Conservation (phyloP, 2,329 filamentous ascomycete genomes). For the Polychaeton citri region DNA sequence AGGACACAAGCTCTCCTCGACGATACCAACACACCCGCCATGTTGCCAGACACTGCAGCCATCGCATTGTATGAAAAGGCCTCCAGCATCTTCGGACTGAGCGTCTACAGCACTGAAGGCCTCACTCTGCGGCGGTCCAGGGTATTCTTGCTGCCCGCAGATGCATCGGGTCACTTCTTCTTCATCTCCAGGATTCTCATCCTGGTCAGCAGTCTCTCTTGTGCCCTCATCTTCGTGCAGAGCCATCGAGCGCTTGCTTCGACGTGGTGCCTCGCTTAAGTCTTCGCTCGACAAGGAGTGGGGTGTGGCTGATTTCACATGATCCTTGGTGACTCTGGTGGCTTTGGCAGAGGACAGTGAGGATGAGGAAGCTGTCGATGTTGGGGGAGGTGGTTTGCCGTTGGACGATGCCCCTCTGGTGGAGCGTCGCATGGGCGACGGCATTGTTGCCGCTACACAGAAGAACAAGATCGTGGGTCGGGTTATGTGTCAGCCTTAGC, state of each 20-base stretch:
- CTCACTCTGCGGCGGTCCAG: constrained; percentile 56
- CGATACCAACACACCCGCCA: constrained; percentile 91
- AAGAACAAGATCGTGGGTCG: too few species aligned
- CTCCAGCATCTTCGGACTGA: constrained; percentile 73
- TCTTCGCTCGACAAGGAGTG: constrained; percentile 60
- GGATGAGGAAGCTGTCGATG: constrained; percentile 66
- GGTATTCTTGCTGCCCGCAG: constrained; percentile 89
- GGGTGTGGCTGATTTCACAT: constrained; percentile 61
- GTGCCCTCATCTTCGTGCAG: constrained; percentile 43
- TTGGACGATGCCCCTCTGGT: constrained; percentile 62
- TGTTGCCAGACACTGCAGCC: constrained; percentile 98
- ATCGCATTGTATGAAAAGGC: constrained; percentile 96
- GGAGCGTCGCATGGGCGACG: constrained; percentile 52
- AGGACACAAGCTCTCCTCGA: constrained; percentile 82
- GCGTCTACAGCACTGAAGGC: constrained; percentile 30
- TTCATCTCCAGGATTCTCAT: constrained; percentile 50
- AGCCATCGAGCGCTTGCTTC: constrained; percentile 64
- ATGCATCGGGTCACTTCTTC: constrained; percentile 94
- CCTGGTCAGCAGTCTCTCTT: constrained; percentile 25
- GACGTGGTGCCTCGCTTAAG: constrained; percentile 55
- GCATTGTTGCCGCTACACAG: constrained; percentile 12
- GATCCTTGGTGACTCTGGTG: constrained; percentile 59
- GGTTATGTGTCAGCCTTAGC: too few species aligned
- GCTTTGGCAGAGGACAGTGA: constrained; percentile 46
- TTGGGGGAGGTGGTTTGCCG: constrained; percentile 55